A percentile compares a stretch with the other conserved stretches of the same genome.
Evolutionary conservation across 768 basidiomycete species (phyloP).

Genomic region (Psilocybe cyanescens): DNA sequence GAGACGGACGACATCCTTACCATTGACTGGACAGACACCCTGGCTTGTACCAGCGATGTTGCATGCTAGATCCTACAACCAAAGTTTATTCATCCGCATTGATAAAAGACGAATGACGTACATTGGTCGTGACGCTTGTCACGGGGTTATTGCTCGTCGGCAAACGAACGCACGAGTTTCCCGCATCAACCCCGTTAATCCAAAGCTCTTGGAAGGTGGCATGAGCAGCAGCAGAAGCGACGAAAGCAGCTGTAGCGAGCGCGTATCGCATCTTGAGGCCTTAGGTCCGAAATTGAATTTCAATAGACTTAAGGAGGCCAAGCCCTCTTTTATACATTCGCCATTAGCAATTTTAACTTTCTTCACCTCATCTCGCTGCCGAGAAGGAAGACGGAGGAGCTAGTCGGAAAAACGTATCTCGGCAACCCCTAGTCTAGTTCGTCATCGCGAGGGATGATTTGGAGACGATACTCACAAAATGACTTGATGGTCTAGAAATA

Average conservation of each 20-base stretch:
- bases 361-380: background rate
- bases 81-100: background rate
- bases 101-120: conserved; percentile 16
- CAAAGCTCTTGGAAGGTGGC: conserved; percentile 60
- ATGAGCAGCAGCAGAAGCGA: conserved; percentile 47
- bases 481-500: background rate
- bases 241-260: conserved; percentile 34
- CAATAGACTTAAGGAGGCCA: background rate
- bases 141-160: conserved; percentile 54
- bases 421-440: background rate
- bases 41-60: conserved; percentile 40
- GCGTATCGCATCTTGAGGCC: conserved; percentile 32
- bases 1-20: conserved; percentile 25
- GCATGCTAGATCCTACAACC: conserved; percentile 49
- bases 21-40: conserved; percentile 45
- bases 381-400: background rate
- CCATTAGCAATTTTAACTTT: background rate
- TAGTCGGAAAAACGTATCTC: conserved; percentile 1
- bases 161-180: conserved; percentile 46
- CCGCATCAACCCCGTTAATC: conserved; percentile 53
- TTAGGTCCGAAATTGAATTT: conserved; percentile 1
- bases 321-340: background rate
- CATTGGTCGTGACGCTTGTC: conserved; percentile 38
- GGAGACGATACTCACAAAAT: background rate
- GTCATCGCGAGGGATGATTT: background rate